Conservation (phyloP, 2,329 filamentous ascomycete species). For the Aspergillus phoenicis region DNA sequence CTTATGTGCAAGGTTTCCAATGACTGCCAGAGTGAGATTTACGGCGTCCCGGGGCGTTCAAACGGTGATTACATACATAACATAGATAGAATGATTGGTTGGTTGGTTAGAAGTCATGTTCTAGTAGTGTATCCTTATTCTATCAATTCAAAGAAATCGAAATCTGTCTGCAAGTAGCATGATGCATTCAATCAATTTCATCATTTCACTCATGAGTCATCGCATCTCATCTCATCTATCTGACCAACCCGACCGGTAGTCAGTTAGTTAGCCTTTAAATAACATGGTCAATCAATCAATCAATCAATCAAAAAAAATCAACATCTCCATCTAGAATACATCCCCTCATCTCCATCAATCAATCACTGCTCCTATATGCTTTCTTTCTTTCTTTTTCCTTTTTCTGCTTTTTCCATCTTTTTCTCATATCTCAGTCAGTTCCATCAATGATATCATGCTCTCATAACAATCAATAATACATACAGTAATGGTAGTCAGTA, state of each 20-base stretch:
- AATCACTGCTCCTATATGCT: constrained; percentile 1
- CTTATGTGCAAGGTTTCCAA: too few species aligned
- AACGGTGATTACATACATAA: too few species aligned
- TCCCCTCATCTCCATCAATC: not conserved
- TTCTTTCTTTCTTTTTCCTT: not conserved
- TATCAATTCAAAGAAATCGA: too few species aligned
- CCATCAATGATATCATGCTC: constrained; percentile 12
- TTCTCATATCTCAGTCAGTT: constrained; percentile 4
- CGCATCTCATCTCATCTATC: constrained; percentile 7
- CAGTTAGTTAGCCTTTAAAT: too few species aligned
- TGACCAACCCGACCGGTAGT: not conserved
- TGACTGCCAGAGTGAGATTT: too few species aligned
- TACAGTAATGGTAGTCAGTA: not conserved
- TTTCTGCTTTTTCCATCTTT: not conserved
- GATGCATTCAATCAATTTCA: constrained; percentile 4
- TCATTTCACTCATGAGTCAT: constrained; percentile 23
- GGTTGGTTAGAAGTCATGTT: too few species aligned
- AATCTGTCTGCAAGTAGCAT: not conserved
- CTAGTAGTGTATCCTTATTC: too few species aligned
- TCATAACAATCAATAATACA: constrained; percentile 18
- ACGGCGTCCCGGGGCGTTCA: too few species aligned
- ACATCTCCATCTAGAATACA: too few species aligned
- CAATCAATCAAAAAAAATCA: not conserved
- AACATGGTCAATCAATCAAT: not conserved
- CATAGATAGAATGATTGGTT: too few species aligned